A percentile compares a stretch with the other conserved stretches of the same genome.
phyloP scores from a whole-genome alignment of 2,329 filamentous ascomycete species.

The Monilinia fructicola region DNA sequence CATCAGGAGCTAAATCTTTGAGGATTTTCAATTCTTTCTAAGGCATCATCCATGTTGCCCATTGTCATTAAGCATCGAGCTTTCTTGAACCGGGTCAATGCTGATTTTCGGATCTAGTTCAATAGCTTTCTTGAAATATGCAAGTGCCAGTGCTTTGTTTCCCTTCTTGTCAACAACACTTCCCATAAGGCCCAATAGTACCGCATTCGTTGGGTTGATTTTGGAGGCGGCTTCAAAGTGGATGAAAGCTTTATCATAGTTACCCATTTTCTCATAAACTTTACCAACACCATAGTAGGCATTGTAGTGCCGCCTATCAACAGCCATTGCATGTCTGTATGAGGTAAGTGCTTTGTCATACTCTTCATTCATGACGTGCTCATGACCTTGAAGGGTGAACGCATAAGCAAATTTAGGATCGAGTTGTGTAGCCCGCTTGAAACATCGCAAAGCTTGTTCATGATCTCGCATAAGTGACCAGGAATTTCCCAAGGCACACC shows the following conservation, averaged over 20 bases:
- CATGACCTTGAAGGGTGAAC: conserved; percentile 92
- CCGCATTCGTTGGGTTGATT: conserved; percentile 92
- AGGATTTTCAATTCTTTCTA: conserved; percentile 80
- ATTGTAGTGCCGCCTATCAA: conserved; percentile 90
- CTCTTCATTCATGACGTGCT: conserved; percentile 94
- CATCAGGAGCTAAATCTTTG: conserved; percentile 88
- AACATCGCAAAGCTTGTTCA: conserved; percentile 90
- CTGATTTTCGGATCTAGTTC: conserved; percentile 76
- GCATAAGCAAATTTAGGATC: conserved; percentile 91
- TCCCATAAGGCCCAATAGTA: conserved; percentile 90
- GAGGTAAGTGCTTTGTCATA: conserved; percentile 90
- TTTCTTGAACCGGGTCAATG: conserved; percentile 89
- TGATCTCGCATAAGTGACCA: conserved; percentile 91
- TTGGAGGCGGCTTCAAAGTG: conserved; percentile 85
- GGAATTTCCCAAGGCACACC: conserved; percentile 93
- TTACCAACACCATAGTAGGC: conserved; percentile 90
- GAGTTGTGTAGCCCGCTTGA: conserved; percentile 89
- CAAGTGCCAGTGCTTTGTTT: conserved; percentile 75
- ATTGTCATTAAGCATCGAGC: conserved; percentile 81
- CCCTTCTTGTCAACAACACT: conserved; percentile 86
- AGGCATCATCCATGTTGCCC: conserved; percentile 66
- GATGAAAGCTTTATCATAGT: conserved; percentile 84
- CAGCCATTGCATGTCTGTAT: conserved; percentile 82
- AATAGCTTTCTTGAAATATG: conserved; percentile 81
- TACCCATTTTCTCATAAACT: conserved; percentile 87